Conservation (phyloP, 805 yeast genomes). For the Metschnikowia henanensis region DNA sequence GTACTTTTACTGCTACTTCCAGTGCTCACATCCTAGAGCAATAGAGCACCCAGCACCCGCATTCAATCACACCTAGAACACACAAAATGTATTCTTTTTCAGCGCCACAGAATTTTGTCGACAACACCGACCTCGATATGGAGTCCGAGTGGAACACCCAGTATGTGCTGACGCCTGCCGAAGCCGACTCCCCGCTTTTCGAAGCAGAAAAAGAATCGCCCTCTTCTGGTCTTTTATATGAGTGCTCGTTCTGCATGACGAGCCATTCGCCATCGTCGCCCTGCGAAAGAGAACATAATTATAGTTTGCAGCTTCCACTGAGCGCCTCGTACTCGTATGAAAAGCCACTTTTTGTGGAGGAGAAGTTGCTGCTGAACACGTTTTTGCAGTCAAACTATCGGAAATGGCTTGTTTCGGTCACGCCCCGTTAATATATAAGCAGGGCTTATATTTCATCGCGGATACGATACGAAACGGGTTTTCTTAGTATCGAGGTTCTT, state of each 20-base stretch:
- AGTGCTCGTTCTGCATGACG: constrained; percentile 19
- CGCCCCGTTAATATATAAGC: constrained; percentile 12
- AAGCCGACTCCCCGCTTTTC: constrained; percentile 5
- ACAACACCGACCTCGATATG: constrained; percentile 19
- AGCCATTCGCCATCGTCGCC: constrained; percentile 17
- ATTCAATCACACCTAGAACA: neutral
- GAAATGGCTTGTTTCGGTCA: constrained; percentile 22
- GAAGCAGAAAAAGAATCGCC: constrained; percentile 9
- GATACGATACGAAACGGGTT: neutral
- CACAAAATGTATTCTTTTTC: constrained; percentile 15
- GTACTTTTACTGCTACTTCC: too few species aligned
- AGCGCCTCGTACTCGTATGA: constrained; percentile 12
- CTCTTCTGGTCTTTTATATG: constrained; percentile 16
- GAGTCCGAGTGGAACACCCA: constrained; percentile 24
- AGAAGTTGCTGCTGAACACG: constrained; percentile 10
- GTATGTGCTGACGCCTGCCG: constrained; percentile 11
- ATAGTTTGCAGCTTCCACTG: constrained; percentile 16
- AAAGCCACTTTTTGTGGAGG: constrained; percentile 15
- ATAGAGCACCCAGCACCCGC: neutral
- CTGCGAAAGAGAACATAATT: constrained; percentile 14
- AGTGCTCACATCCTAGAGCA: neutral
- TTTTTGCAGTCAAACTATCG: constrained; percentile 22
- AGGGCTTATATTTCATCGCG: neutral
- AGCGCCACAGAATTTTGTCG: constrained; percentile 18
- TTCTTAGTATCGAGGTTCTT: neutral